Base-by-base conservation (phyloP, 225 moss, liverwort and hornwort genomes). In the Pleurozium schreberi region DNA sequence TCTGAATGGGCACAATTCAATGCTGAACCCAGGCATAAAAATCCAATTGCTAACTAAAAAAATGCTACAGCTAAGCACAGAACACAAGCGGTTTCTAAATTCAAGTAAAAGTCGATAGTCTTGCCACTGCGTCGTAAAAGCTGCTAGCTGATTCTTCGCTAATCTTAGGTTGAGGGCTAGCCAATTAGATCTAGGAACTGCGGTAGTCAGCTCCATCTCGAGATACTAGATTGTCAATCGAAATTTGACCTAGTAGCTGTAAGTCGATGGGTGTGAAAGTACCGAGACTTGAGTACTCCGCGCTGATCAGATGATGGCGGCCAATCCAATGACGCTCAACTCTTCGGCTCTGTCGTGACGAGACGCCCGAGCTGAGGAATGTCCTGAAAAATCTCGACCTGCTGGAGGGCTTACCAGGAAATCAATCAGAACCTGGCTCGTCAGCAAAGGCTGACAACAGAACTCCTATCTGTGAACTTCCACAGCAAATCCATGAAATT, bases 281-380 rank as follows among this genome's bases (percentile, higher is more conserved):
- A 42, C 73, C 65, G 20, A 71, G 50, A 75, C 81, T 64, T 36
- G 36, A 64, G 45, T 34, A 80, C 16, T 89, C 76, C 82, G 38
- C 75, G 74, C 36, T 76, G 86, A 73, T 92, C 92, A 93, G 71
- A 92, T 90, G 67, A 93, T 93, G 53, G 93, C 93, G 65, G 94
- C 94, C 94, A 94, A 89, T 83, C 94, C 94, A 60, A 94, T 94
- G 75, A 58, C 91, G 87, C 91, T 85, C 36, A 87, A 43, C 25
- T 94, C 93, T 80, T 93, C 89, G 42, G 86, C 40, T 64, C 83
- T 92, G 58, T 91, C 93, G 75, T 86, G 91, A 89, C 81, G 91
- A 66, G 88, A 30, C 16, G 67, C 69, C 34, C 87, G 90, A 76
- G 88, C 93, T 38, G 93, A 78, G n/a, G 87, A 85, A 81, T 83